Evolutionary conservation across 1,284 basidiomycete species (phyloP).

Genomic region (Boletus semigastroideus): DNA sequence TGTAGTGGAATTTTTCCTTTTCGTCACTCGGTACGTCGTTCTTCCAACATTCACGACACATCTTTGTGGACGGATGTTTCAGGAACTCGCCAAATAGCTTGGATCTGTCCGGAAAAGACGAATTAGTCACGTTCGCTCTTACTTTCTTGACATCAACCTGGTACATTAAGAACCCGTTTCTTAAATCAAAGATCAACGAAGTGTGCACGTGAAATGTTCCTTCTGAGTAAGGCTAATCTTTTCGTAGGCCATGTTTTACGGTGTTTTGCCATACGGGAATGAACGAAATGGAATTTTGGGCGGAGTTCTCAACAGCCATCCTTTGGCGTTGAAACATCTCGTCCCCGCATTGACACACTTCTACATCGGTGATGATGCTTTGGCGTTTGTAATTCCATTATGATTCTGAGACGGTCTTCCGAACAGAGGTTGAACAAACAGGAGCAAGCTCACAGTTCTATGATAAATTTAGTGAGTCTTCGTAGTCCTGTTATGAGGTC

Average conservation of each 20-base stretch:
- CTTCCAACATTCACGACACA: not conserved
- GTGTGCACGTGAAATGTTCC: slow-evolving; percentile 39
- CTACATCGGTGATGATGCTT: slow-evolving; percentile 73
- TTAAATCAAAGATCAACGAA: slow-evolving; percentile 97
- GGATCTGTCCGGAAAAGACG: slow-evolving; percentile 79
- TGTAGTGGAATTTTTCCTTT: slow-evolving; percentile 87
- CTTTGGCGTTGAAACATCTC: slow-evolving; percentile 82
- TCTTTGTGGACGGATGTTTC: slow-evolving; percentile 10
- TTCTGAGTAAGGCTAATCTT: slow-evolving; percentile 2
- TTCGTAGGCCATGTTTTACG: slow-evolving; percentile 80
- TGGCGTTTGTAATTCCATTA: not conserved
- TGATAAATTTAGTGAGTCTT: slow-evolving; percentile 87
- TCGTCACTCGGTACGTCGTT: slow-evolving; percentile 68
- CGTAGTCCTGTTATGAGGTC: slow-evolving; percentile 11
- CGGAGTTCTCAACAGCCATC: slow-evolving; percentile 81
- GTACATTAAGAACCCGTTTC: slow-evolving; percentile 98
- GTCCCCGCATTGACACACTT: slow-evolving; percentile 94
- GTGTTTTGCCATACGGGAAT: slow-evolving; percentile 75
- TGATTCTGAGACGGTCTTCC: slow-evolving; percentile 4
- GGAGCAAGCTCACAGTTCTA: slow-evolving; percentile 98
- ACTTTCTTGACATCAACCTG: slow-evolving; percentile 93
- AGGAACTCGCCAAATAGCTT: slow-evolving; percentile 82
- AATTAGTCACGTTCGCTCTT: slow-evolving; percentile 87
- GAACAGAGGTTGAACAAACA: slow-evolving; percentile 91
- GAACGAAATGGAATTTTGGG: slow-evolving; percentile 80